Percentiles rank a stretch among this genome's conserved stretches.
phyloP scores from a whole-genome alignment of 768 basidiomycete genomes.

The Hygrocybe punicea region DNA sequence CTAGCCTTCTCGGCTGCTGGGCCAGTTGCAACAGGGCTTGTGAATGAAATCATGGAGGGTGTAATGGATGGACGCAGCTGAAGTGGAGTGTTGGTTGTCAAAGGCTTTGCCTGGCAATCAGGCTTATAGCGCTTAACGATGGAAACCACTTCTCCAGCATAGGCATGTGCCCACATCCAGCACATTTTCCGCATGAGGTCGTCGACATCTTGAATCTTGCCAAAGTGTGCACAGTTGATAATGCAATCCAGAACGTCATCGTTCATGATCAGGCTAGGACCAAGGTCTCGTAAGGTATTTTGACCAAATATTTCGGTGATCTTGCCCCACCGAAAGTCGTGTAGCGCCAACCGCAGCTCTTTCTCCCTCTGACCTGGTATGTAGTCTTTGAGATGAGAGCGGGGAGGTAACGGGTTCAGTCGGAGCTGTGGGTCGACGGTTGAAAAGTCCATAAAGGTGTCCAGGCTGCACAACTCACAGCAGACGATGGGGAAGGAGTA shows the following conservation, averaged over 20 bases:
- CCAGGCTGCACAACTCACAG: neutral
- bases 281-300: constrained; percentile 7
- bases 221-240: constrained; percentile 21
- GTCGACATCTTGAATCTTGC: constrained; percentile 14
- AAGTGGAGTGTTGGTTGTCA: neutral
- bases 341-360: neutral
- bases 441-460: neutral
- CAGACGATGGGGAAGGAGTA: neutral
- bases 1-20: neutral
- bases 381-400: neutral
- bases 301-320: neutral
- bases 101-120: neutral
- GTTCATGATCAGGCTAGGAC: constrained; percentile 18
- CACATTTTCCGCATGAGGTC: constrained; percentile 17
- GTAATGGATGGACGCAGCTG: neutral
- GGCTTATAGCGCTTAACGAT: neutral
- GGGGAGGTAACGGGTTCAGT: neutral
- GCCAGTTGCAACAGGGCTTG: neutral
- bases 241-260: constrained; percentile 23
- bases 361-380: neutral
- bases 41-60: neutral
- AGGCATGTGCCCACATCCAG: constrained; percentile 16
- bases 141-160: constrained; percentile 3
- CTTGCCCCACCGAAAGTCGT: neutral
- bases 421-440: neutral